phyloP scores from a whole-genome alignment of 176 grass and related monocot species.

The Panicum miliaceum region DNA sequence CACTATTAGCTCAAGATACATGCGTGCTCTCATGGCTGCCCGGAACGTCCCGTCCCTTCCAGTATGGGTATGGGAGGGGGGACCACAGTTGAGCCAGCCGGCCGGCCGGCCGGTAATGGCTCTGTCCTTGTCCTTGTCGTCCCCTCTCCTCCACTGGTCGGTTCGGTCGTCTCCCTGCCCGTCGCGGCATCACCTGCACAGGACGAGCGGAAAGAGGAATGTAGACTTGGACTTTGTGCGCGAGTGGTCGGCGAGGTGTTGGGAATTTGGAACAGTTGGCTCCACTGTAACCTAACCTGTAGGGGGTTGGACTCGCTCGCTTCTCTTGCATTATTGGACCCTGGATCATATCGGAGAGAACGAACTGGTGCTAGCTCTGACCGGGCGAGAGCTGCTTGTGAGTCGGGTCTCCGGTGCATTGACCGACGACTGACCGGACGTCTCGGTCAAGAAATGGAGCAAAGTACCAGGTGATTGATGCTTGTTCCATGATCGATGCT shows the following conservation, averaged over 20 bases:
- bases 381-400: neutral
- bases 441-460: neutral
- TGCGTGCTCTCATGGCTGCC: neutral
- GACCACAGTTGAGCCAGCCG: neutral
- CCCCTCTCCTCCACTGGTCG: neutral
- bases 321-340: neutral
- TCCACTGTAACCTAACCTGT: neutral
- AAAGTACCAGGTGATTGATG: no score
- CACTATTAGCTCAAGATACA: neutral
- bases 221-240: neutral
- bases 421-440: neutral
- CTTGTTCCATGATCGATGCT: neutral
- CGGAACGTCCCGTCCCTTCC: constrained; percentile 26
- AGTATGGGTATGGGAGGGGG: neutral
- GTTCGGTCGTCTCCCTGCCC: neutral
- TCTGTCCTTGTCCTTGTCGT: neutral
- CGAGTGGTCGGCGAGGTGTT: neutral
- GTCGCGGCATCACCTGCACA: constrained; percentile 21
- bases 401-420: neutral
- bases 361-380: neutral
- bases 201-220: neutral
- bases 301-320: neutral
- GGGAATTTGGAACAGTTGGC: neutral
- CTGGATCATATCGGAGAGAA: no score
- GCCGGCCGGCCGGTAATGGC: neutral